Percentiles rank a stretch among this genome's conserved stretches.
phyloP scores from a whole-genome alignment of 2,329 filamentous ascomycete genomes.

The Orbilia javanica region DNA sequence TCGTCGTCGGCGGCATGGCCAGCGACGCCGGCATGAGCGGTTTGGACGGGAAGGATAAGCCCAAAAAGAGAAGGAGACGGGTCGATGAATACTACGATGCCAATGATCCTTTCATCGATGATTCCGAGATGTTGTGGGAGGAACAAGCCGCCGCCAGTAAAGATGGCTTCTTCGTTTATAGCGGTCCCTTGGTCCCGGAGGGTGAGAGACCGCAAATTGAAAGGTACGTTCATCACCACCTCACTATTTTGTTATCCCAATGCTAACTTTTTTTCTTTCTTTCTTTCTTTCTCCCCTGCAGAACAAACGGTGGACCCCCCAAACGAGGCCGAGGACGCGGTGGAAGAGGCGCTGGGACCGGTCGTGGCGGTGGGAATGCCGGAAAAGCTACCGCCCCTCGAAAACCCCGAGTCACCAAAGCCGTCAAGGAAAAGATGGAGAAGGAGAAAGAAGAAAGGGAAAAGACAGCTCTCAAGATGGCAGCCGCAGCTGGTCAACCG shows the following conservation, averaged over 20 bases:
- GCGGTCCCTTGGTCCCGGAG: constrained; percentile 87
- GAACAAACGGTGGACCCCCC: constrained; percentile 78
- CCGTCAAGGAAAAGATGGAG: constrained; percentile 83
- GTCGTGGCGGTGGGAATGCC: constrained; percentile 67
- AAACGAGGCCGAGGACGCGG: constrained; percentile 65
- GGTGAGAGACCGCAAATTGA: constrained; percentile 80
- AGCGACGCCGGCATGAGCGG: constrained; percentile 75
- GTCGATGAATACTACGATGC: constrained; percentile 83
- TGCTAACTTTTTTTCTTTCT: neutral
- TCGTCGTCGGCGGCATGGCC: constrained; percentile 27
- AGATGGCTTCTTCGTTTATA: constrained; percentile 98
- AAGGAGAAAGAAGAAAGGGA: constrained; percentile 83
- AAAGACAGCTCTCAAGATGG: constrained; percentile 50
- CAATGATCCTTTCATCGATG: constrained; percentile 87
- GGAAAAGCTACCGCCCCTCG: constrained; percentile 71
- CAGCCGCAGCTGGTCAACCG: constrained; percentile 81
- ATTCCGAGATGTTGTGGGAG: constrained; percentile 95
- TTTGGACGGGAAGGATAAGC: constrained; percentile 65
- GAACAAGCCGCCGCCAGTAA: constrained; percentile 93
- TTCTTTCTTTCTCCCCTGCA: too few species aligned
- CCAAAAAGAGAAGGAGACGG: constrained; percentile 81
- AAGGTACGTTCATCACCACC: constrained; percentile 66
- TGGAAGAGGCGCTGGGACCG: constrained; percentile 69
- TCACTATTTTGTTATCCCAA: neutral
- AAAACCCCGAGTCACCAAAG: constrained; percentile 88